phyloP scores from a whole-genome alignment of 2,329 filamentous ascomycete species.

The Coniochaeta sp. region DNA sequence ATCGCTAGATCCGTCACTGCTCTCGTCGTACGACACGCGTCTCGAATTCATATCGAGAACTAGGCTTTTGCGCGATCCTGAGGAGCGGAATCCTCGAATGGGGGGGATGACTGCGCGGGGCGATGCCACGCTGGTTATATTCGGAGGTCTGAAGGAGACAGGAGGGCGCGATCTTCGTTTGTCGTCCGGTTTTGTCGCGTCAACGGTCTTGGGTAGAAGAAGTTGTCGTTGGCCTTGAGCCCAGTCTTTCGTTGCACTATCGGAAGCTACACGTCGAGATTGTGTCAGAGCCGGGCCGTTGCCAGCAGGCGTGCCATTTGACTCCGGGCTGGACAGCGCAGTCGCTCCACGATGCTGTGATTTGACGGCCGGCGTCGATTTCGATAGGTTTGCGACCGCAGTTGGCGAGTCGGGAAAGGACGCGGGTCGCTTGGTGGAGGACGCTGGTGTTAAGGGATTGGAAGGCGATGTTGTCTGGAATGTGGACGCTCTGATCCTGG shows the following conservation, averaged over 20 bases:
- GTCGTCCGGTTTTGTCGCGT: conserved; percentile 38
- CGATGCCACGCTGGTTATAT: conserved; percentile 13
- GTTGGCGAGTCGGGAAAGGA: conserved; percentile 27
- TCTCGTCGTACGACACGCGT: conserved; percentile 33
- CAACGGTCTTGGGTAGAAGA: conserved; percentile 35
- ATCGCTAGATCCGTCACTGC: conserved; percentile 32
- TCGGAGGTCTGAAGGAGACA: conserved; percentile 40
- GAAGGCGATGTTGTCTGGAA: conserved; percentile 22
- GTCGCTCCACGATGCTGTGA: neutral
- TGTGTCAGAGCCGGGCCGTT: conserved; percentile 14
- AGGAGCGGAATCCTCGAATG: conserved; percentile 49
- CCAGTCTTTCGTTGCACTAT: conserved; percentile 25
- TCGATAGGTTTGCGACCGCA: conserved; percentile 10
- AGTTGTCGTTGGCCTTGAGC: conserved; percentile 38
- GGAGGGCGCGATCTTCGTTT: conserved; percentile 39
- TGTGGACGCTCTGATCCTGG: conserved; percentile 27
- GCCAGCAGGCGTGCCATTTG: conserved; percentile 5
- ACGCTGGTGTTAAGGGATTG: conserved; percentile 8
- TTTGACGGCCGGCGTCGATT: conserved; percentile 5
- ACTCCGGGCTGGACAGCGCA: neutral
- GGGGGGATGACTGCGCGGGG: conserved; percentile 35
- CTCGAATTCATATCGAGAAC: conserved; percentile 43
- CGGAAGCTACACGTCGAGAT: conserved; percentile 16
- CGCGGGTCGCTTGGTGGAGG: conserved; percentile 24
- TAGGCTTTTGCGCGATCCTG: conserved; percentile 47